Conservation (phyloP, 1,139 yeast genomes). For the Taphrina betulina region DNA sequence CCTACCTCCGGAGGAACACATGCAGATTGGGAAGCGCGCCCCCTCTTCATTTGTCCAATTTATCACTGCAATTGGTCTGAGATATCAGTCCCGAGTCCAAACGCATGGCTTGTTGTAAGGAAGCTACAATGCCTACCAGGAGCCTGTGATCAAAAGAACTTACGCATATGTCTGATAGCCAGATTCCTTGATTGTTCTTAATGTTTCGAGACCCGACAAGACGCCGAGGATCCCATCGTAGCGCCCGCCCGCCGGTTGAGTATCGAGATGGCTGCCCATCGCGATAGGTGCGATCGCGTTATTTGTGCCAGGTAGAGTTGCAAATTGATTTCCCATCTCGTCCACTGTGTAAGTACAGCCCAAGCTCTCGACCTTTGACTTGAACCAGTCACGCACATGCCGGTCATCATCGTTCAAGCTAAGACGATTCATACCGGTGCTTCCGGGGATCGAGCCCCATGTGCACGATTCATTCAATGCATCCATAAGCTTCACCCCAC, state of each 20-base stretch:
- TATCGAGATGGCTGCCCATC: slow-evolving; percentile 71
- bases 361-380: slow-evolving; percentile 51
- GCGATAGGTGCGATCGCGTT: slow-evolving; percentile 56
- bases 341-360: slow-evolving; percentile 64
- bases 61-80: slow-evolving; percentile 63
- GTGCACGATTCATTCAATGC: no score
- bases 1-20: slow-evolving; percentile 66
- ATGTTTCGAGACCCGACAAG: slow-evolving; percentile 62
- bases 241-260: slow-evolving; percentile 78
- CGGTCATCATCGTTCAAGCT: no score
- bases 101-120: no score
- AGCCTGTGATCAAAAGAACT: no score
- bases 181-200: slow-evolving; percentile 63
- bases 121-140: no score
- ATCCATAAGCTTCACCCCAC: no score
- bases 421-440: no score
- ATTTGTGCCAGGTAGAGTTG: slow-evolving; percentile 59
- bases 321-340: slow-evolving; percentile 66
- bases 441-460: no score
- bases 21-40: slow-evolving; percentile 66
- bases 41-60: slow-evolving; percentile 81
- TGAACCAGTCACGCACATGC: slow-evolving; percentile 75
- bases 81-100: no score
- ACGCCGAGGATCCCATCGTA: slow-evolving; percentile 74
- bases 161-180: slow-evolving; percentile 57